These are phyloP conservation scores for Calophaca sinica DNA, from an alignment of 306 rosid species.

Conservation along the genomic window DNA sequence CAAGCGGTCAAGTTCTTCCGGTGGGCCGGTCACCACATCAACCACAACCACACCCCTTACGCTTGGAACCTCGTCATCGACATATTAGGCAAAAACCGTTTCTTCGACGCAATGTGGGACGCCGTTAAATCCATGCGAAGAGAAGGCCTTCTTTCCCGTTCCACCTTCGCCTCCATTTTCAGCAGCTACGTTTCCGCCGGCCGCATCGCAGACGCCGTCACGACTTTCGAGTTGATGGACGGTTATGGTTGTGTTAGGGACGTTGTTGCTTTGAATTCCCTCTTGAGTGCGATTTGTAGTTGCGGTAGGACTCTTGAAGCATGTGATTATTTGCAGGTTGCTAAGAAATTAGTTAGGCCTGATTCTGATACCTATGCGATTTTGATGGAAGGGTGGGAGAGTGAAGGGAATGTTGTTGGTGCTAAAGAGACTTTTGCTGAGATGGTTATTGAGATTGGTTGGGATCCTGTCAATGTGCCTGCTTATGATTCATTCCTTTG, in stretches of 20 bases:
- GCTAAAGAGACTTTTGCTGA: constrained; percentile 65
- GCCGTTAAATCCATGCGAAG: constrained; percentile 64
- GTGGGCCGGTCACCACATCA: constrained; percentile 67
- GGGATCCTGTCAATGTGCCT: constrained; percentile 66
- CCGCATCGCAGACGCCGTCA: constrained; percentile 53
- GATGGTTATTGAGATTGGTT: constrained; percentile 71
- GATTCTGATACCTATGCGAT: constrained; percentile 66
- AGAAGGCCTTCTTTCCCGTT: constrained; percentile 54
- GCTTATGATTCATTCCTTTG: constrained; percentile 68
- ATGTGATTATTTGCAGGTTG: constrained; percentile 53
- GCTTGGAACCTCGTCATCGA: constrained; percentile 77
- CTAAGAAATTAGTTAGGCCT: constrained; percentile 54
- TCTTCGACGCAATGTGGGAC: constrained; percentile 79
- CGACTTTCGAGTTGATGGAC: constrained; percentile 64
- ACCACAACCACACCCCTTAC: constrained; percentile 65
- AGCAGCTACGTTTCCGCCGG: constrained; percentile 60
- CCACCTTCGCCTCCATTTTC: constrained; percentile 75
- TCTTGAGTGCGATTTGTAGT: constrained; percentile 72
- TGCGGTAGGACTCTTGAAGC: constrained; percentile 60
- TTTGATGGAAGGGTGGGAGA: constrained; percentile 78
- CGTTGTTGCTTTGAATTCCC: constrained; percentile 61
- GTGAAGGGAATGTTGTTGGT: constrained; percentile 53
- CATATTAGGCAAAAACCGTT: constrained; percentile 61
- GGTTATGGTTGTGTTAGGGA: constrained; percentile 59
- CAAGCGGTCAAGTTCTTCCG: constrained; percentile 73